phyloP scores from a whole-genome alignment of 2,329 filamentous ascomycete species.

The Ceratocystis albifundus region DNA sequence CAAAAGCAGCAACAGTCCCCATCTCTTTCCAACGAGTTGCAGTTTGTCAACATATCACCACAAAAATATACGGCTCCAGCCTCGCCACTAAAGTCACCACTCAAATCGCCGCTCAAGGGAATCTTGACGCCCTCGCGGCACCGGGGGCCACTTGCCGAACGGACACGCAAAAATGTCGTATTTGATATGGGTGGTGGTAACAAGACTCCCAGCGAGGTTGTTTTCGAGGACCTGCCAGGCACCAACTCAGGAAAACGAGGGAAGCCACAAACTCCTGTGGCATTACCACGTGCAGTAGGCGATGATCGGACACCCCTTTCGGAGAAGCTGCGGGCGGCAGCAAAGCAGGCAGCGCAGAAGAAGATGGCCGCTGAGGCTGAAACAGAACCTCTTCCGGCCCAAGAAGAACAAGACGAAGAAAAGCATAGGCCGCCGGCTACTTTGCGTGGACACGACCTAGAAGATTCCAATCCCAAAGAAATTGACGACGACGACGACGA shows the following conservation, averaged over 20 bases:
- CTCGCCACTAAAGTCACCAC: slow-evolving; percentile 17
- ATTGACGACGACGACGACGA: slow-evolving; percentile 40
- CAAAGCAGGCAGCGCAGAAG: slow-evolving; percentile 24
- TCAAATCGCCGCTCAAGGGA: slow-evolving; percentile 35
- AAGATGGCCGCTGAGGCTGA: slow-evolving; percentile 17
- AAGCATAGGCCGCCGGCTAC: neutral
- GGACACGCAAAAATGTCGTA: slow-evolving; percentile 43
- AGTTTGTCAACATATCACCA: slow-evolving; percentile 15
- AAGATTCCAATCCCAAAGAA: slow-evolving; percentile 25
- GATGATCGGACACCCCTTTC: slow-evolving; percentile 20
- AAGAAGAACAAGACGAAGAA: no score
- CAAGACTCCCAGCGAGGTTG: slow-evolving; percentile 34
- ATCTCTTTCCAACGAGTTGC: neutral
- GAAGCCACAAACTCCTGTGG: slow-evolving; percentile 8
- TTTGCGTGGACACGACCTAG: slow-evolving; percentile 5
- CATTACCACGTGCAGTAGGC: neutral
- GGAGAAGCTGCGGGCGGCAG: slow-evolving; percentile 22
- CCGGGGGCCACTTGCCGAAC: slow-evolving; percentile 27
- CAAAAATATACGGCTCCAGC: slow-evolving; percentile 11
- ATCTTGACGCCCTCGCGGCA: slow-evolving; percentile 46
- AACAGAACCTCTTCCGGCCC: slow-evolving; percentile 14
- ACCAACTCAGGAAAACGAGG: slow-evolving; percentile 25
- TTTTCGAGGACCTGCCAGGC: slow-evolving; percentile 42
- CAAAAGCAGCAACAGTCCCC: neutral
- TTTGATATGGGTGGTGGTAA: slow-evolving; percentile 34